Base-by-base conservation (phyloP, 2,329 filamentous ascomycete species). In the Cercospora sp. region DNA sequence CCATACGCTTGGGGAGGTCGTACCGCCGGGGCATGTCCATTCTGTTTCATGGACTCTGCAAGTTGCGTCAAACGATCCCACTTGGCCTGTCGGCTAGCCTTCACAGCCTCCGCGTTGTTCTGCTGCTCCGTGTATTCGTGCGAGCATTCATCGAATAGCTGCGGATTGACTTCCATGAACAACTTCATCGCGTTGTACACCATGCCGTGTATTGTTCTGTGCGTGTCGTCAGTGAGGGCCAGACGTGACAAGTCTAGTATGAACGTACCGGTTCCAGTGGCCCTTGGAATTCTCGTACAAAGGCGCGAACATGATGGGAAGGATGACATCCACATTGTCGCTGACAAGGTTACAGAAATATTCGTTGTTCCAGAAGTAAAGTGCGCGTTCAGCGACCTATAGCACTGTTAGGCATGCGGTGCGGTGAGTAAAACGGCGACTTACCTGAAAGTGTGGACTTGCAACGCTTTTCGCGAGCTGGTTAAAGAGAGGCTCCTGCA, bases 311-410 rank as follows among this genome's bases (percentile, higher is more conserved):
- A 99, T 99, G 79, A 99, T 99, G 3, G 95, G 95, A 55, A 99
- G 85, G 75, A 99, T 99, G 58, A 97, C 94, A 77, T 98, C 94
- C 65, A 99, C 95, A 76, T 99, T 99, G 82, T 99, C 95, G 83
- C 94, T 97, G 74, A 99, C 95, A 68, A 99, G 86, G 78, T 98
- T 99, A 85, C 95, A 99, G 83, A 99, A 99, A 80, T 99, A 99
- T 80, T 99, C 95, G 78, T 99, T 99, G 85, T 99, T 99, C 95
- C 95, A 99, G 84, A 99, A 99, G 83, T 99, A 99, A 30, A 99
- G 86, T 5, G 95, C 95, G 73, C 95, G 89, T 82, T 99, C 95
- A 18, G 95, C 95, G 67, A 99, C 95, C 87, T 89, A 70, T 37
- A 21, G 6, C 26, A 53, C 18, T 34, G 58, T 77, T 66, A 74